These are phyloP conservation scores for Cochliopodium minus DNA, from an alignment of 208 protist genomes.

Conservation along the genomic window DNA sequence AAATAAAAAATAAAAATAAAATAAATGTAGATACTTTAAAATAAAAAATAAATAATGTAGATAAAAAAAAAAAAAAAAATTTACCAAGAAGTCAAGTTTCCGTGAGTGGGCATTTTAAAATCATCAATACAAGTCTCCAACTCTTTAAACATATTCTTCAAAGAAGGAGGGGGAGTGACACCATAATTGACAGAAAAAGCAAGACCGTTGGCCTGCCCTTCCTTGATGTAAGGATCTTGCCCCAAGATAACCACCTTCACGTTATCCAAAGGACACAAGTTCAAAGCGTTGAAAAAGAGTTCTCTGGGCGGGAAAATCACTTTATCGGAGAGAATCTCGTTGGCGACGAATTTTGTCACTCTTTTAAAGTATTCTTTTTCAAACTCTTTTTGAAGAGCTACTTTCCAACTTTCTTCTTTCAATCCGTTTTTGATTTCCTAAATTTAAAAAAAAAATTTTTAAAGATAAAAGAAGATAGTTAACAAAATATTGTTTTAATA, in stretches of 20 bases:
- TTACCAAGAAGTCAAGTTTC: slow-evolving; percentile 49
- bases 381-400: neutral
- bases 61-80: neutral
- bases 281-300: slow-evolving; percentile 67
- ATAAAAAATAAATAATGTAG: neutral
- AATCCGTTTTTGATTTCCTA: neutral
- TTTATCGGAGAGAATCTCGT: neutral
- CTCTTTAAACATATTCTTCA: slow-evolving; percentile 90
- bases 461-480: too few relatives aligned
- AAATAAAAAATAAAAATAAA: too few relatives aligned
- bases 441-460: too few relatives aligned
- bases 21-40: too few relatives aligned
- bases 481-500: too few relatives aligned
- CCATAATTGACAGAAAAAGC: slow-evolving; percentile 79
- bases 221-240: slow-evolving; percentile 78
- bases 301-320: slow-evolving; percentile 48
- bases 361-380: slow-evolving; percentile 7
- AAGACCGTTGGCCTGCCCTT: slow-evolving; percentile 80
- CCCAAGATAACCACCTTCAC: slow-evolving; percentile 82
- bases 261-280: slow-evolving; percentile 54
- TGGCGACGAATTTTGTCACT: slow-evolving; percentile 16
- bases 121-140: slow-evolving; percentile 50
- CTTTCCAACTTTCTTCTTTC: neutral
- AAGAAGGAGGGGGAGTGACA: slow-evolving; percentile 50
- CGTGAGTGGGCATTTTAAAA: slow-evolving; percentile 62